Conservation (phyloP, 2,329 filamentous ascomycete species). For the Diplodia scrobiculata region DNA sequence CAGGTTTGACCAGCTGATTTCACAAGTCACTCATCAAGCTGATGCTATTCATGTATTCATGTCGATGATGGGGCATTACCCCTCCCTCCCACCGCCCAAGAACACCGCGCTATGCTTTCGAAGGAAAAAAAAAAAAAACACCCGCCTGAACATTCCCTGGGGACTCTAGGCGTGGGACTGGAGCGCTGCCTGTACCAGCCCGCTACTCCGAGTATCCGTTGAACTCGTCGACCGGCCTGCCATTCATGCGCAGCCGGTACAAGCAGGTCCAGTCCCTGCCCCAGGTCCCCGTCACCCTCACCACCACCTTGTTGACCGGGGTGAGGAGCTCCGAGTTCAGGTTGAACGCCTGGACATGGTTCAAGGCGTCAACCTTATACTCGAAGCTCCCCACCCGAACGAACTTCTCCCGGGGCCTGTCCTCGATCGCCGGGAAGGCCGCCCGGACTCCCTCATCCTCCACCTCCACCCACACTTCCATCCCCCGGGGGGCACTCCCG, state of each 20-base stretch:
- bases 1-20: not conserved
- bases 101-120: conserved; percentile 20
- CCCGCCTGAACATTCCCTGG: not conserved
- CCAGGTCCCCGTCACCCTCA: conserved; percentile 50
- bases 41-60: not conserved
- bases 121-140: not conserved
- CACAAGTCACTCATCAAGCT: not conserved
- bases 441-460: conserved; percentile 36
- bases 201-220: conserved; percentile 6
- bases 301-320: conserved; percentile 41
- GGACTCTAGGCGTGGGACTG: not conserved
- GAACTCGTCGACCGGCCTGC: conserved; percentile 33
- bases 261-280: conserved; percentile 51
- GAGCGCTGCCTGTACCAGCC: conserved; percentile 9
- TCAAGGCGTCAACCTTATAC: conserved; percentile 48
- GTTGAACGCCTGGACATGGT: conserved; percentile 49
- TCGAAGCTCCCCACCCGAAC: conserved; percentile 47
- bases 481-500: conserved; percentile 45
- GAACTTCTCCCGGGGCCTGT: conserved; percentile 35
- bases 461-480: conserved; percentile 52
- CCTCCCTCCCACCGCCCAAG: not conserved
- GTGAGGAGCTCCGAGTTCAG: conserved; percentile 37
- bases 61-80: not conserved
- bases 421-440: conserved; percentile 47
- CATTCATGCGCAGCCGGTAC: conserved; percentile 51